Evolutionary conservation across 352 stramenopile species (phyloP).

Genomic region (Pythium brachiatum): DNA sequence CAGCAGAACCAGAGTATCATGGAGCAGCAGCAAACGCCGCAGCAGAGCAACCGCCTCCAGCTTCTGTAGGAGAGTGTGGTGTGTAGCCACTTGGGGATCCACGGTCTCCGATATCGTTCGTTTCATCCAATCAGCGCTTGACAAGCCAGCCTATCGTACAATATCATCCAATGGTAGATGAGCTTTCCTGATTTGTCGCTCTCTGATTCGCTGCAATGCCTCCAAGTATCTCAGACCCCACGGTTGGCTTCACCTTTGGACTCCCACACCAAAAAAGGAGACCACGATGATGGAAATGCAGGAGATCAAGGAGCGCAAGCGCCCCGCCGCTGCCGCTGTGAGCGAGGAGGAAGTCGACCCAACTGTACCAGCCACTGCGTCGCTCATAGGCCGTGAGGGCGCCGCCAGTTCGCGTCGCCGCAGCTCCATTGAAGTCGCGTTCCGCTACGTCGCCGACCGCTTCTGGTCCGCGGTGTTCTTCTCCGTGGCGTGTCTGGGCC

Average conservation of each 20-base stretch:
- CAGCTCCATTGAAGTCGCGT: conserved; percentile 30
- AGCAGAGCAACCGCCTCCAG: not conserved
- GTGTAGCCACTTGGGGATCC: not conserved
- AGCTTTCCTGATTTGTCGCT: not conserved
- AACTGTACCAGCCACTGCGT: conserved; percentile 27
- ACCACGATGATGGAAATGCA: conserved; percentile 59
- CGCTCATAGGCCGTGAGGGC: conserved; percentile 16
- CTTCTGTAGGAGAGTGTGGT: not conserved
- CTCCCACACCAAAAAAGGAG: not conserved
- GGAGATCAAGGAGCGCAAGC: conserved; percentile 47
- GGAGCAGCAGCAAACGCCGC: conserved; percentile 17
- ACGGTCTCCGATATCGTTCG: not conserved
- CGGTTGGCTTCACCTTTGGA: conserved; percentile 2
- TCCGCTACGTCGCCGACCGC: conserved; percentile 48
- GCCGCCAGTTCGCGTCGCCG: conserved; percentile 16
- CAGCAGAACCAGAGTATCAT: conserved; percentile 38
- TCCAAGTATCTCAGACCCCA: not conserved
- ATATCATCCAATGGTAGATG: not conserved
- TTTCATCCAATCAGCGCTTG: not conserved
- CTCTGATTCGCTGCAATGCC: not conserved
- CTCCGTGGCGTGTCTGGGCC: conserved; percentile 40
- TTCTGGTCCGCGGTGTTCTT: conserved; percentile 63
- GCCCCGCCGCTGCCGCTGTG: conserved; percentile 1
- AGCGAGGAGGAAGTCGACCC: conserved; percentile 38
- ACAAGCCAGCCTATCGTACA: not conserved